Conservation (phyloP, 78 protist genomes). For the Speleostelium caveatum region DNA sequence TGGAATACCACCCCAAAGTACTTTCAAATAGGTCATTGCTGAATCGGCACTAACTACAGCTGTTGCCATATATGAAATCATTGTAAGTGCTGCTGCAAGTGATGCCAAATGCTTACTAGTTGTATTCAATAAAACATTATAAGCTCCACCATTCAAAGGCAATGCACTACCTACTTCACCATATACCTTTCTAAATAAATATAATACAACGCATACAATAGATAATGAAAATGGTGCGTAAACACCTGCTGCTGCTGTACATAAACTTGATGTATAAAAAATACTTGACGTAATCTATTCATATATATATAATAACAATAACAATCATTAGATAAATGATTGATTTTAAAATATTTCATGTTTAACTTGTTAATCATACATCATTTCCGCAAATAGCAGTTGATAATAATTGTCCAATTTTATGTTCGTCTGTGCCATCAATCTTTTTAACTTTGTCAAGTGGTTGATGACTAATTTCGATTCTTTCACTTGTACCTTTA, state of each 20-base stretch:
- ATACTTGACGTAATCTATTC: conserved; percentile 73
- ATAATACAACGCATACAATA: conserved; percentile 82
- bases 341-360: no score
- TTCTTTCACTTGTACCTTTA: conserved; percentile 37
- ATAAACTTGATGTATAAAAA: conserved; percentile 79
- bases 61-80: conserved; percentile 92
- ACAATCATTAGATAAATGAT: not conserved
- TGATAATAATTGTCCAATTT: conserved; percentile 74
- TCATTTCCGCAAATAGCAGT: conserved; percentile 86
- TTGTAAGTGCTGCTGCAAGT: conserved; percentile 86
- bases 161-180: conserved; percentile 90
- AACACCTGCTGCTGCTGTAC: conserved; percentile 81
- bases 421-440: conserved; percentile 73
- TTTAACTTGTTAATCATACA: conserved; percentile 11
- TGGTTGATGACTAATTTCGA: not conserved
- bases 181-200: conserved; percentile 86
- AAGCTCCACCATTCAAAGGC: conserved; percentile 93
- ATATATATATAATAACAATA: not conserved
- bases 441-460: conserved; percentile 14
- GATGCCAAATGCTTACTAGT: conserved; percentile 87
- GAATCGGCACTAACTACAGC: conserved; percentile 83
- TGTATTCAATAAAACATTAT: conserved; percentile 89
- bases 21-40: conserved; percentile 61
- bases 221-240: conserved; percentile 86
- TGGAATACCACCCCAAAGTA: conserved; percentile 16